Base-by-base conservation (phyloP, 192 early-diverging fungal genomes). In the Coemansia guatemalensis region DNA sequence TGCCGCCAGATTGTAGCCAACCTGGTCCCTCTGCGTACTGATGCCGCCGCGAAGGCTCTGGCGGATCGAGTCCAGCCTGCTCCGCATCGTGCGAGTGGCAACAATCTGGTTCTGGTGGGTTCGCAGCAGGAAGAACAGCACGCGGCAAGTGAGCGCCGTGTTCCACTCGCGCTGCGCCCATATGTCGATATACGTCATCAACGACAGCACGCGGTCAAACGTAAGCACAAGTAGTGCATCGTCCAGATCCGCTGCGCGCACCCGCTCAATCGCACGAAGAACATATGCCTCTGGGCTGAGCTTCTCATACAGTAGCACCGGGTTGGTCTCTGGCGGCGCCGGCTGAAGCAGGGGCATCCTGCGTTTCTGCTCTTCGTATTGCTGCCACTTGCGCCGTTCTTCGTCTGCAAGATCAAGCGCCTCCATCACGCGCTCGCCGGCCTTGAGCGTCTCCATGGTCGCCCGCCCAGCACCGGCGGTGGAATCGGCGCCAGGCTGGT, bases 381-480 rank as follows among this genome's bases (percentile, higher is more conserved):
- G 86, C 35, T 81, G 77, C 86, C 87, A 84, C 22, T 85, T 88
- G 52, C 78, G 64, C 30, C 84, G 85, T 63, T 97, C 94, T 59
- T 90, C 87, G 63, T 94, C 92, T 58, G 88, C 95, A 29, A 97
- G 75, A 41, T 95, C 91, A 50, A 99, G 79, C 8, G 97, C 94
- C 64, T 95, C 95, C 66, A 95, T 88, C 39, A 99, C 89, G 30
- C 88, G 83, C 71, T 99, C 97, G 65, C 95, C 95, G 12, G 97
- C 91, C 65, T 97, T 95, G 32, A 99, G 85, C n/a, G 95, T 94
- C 72, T 95, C 95, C 75, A 89, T 85, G 5, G 95, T 99, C 56
- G 92, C 86, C 67, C 89, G 92, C 11, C 91, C 91, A 2, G 95
- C 92, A n/a, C 85, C 86, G 48, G 83, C 80, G n/a, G 65, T 49